Base-by-base conservation (phyloP, 306 rosid species). In the Canavalia ensiformis region DNA sequence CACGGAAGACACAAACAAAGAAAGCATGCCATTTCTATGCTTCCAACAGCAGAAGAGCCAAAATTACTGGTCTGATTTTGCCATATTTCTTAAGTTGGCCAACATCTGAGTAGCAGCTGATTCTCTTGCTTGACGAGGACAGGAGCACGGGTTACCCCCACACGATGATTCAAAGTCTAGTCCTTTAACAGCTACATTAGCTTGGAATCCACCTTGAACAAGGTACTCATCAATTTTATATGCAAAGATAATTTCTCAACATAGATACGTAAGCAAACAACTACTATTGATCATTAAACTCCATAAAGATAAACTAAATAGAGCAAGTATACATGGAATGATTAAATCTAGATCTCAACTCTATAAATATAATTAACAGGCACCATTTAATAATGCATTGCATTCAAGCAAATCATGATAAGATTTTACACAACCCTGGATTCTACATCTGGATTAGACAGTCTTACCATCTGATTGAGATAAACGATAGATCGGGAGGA, bases 131-230 rank as follows among this genome's bases (percentile, higher is more conserved):
- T 86, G 83, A 3, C 33, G 45, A 64, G 89, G 87, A 71, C 1
- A 7, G 8, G 75, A 39, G 81, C 85, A 73, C 35, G 12, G 8
- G 8, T 79, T 78, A 31, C 95, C 86, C 10, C 51, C 80, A 34
- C 75, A 63, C 7, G 88, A 85, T 72, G 49, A 60, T 62, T 90
- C 92, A 44, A 91, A 94, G 82, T 90, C 87, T 28, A 64, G 29
- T 82, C 97, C 97, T 86, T 76, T 86, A 12, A 90, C 82, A 3
- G 79, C 81, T 29, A 89, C 89, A 66, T 51, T 63, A 62, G 94
- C 94, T 87, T 64, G 74, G 73, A 84, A 89, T 87, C 84, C 91
- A 80, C 92, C 98, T 94, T 86, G 81, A 80, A 84, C 25, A 67
- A 78, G 45, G 10, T 4, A 56, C 41, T 3, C 60, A 68, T 33